These are phyloP conservation scores for Clonostachys rhizophaga DNA, from an alignment of 2,329 filamentous ascomycete genomes.

Conservation along the genomic window DNA sequence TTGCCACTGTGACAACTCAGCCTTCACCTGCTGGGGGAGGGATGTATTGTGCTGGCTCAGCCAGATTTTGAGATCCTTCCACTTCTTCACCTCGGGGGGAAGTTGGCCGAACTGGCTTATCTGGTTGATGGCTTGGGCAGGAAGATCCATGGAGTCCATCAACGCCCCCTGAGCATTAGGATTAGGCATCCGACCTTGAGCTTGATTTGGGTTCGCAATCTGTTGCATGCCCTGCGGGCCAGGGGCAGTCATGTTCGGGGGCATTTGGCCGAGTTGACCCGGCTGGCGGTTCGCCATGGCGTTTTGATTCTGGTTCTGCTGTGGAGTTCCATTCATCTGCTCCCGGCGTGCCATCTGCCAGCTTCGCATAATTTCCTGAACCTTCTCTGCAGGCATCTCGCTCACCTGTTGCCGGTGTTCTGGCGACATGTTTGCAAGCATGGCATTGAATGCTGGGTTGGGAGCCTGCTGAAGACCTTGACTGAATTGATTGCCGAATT, in stretches of 20 bases:
- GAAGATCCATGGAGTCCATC: constrained; percentile 46
- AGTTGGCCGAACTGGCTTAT: constrained; percentile 19
- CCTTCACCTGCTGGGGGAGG: constrained; percentile 19
- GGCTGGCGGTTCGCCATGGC: constrained; percentile 23
- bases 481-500: constrained; percentile 50
- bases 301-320: constrained; percentile 16
- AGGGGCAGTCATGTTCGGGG: constrained; percentile 19
- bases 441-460: constrained; percentile 30
- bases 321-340: constrained; percentile 19
- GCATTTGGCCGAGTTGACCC: constrained; percentile 22
- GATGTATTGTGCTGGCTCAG: constrained; percentile 26
- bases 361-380: constrained; percentile 44
- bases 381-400: constrained; percentile 39
- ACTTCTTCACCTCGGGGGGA: constrained; percentile 40
- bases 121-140: constrained; percentile 18
- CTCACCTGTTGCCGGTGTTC: constrained; percentile 41
- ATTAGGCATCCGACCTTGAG: constrained; percentile 10
- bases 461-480: constrained; percentile 43
- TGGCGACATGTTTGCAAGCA: constrained; percentile 36
- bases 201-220: constrained; percentile 14
- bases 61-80: constrained; percentile 40
- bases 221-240: constrained; percentile 21
- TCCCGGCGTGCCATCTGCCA: constrained; percentile 36
- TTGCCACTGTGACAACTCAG: constrained; percentile 26
- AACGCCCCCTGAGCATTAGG: constrained; percentile 24